These are phyloP conservation scores for Emericellopsis atlantica DNA, from an alignment of 2,329 filamentous ascomycete species.

Conservation along the genomic window DNA sequence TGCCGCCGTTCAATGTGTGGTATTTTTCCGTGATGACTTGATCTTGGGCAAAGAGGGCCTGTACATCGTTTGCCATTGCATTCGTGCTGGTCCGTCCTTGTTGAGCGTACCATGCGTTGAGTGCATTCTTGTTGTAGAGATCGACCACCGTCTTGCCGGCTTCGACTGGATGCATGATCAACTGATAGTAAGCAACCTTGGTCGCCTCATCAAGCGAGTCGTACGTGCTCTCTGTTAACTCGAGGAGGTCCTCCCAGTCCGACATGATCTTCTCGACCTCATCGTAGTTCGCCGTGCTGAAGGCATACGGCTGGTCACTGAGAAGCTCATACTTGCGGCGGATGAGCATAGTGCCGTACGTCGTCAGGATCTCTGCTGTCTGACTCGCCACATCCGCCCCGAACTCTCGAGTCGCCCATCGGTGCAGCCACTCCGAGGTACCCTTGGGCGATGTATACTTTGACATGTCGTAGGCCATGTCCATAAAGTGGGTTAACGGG, in stretches of 20 bases:
- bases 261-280: constrained; percentile 40
- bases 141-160: constrained; percentile 39
- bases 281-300: constrained; percentile 43
- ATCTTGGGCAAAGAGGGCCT: constrained; percentile 29
- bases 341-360: constrained; percentile 20
- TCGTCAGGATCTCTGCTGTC: too few species aligned
- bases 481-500: too few species aligned
- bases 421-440: constrained; percentile 28
- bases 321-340: constrained; percentile 22
- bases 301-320: constrained; percentile 13
- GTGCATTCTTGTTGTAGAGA: constrained; percentile 30
- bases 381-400: too few species aligned
- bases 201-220: constrained; percentile 23
- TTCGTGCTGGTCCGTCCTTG: constrained; percentile 35
- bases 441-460: constrained; percentile 16
- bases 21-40: constrained; percentile 27
- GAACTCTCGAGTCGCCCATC: too few species aligned
- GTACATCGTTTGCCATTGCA: constrained; percentile 5
- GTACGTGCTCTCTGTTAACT: constrained; percentile 29
- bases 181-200: constrained; percentile 40
- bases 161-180: constrained; percentile 41
- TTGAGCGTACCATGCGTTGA: constrained; percentile 29
- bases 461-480: constrained; percentile 39
- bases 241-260: constrained; percentile 33
- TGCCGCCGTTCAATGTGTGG: constrained; percentile 23